Base-by-base conservation (phyloP, 2,329 filamentous ascomycete species). In the Colletotrichum sp. region DNA sequence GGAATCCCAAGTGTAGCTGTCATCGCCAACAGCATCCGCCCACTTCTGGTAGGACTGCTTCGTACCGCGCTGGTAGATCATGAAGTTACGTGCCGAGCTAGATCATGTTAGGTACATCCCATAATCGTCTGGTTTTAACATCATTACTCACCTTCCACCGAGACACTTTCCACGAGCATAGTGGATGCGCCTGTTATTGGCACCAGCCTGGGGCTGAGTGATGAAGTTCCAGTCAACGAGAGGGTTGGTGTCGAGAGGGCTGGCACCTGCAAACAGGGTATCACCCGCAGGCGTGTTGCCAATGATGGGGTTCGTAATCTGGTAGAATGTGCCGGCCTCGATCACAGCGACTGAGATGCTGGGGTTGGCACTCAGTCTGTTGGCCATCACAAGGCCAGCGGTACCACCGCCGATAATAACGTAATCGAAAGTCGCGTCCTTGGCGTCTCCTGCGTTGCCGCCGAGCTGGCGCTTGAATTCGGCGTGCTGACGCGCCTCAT, bases 321-420 rank as follows among this genome's bases (percentile, higher is more conserved):
- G 81, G 55, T 83, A 81, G 30, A 84, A 84, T 3, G 72, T 76
- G 6, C 85, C 85, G 5, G 84, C 85, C 72, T 87, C 85, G 34
- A 87, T 78, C 5, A 87, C 81, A 21, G 85, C 85, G 10, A 87
- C 84, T 3, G 77, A 78, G 55, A 77, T 78, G 16, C 24, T 60
- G 5, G 78, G 79, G 28, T 80, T 78, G 9, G 84, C 81, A 36
- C 70, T 72, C 0, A 87, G 79, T 8, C 85, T 80, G 26, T 78
- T 79, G 8, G 82, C 85, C 3, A 87, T 69, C 1, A 81, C 80
- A 32, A 83, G 80, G 18, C 86, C 85, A 4, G 83, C 85, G 0
- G 82, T 86, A 18, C 85, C 86, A 26, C 85, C 86, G n/a, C 86
- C 85, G 18, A 86, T 80, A 7, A 87, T 72, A 15, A 78, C 71